Evolutionary conservation across 805 yeast genomes (phyloP), one percentile per base, ranked within the genome.

Genomic region (Candida vaughaniae): DNA sequence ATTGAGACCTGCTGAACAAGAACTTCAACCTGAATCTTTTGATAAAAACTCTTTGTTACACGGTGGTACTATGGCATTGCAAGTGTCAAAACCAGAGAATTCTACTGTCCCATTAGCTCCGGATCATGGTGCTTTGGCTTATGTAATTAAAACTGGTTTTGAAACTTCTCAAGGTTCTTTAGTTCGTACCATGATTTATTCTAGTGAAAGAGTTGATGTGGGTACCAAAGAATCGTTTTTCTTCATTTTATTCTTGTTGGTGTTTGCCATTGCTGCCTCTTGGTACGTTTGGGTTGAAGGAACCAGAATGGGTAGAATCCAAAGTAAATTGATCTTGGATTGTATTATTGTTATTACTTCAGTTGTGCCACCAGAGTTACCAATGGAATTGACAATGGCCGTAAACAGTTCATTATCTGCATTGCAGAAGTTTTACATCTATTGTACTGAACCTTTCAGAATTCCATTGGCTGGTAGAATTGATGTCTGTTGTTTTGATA

Each of bases 221-320:
- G 98, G 96, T 38, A 91, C 88, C 64, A 85, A 80, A 58, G 99
- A 93, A 66, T 93, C 98, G 0, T 78, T 93, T 55, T 82, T 84
- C 65, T 93, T 93, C 60, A 90, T 93, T 57, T 72, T 90, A 50
- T 93, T 93, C 68, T 71, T 93, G 60, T 76, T 93, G 50, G 71
- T 85, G 25, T 93, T 93, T 55, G 99, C 99, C 45, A 75, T 93
- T 56, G 87, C 89, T 51, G 99, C 99, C 22, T 83, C 95, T 15
- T 84, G 95, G 88, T 93, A 91, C 56, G 98, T 93, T 36, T 93
- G 99, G 99, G 83, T 85, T 42, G 96, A 91, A 67, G 99, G 99
- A 64, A 85, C 95, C 16, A 82, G 76, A 60, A 83, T 87, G 87
- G 98, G 96, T 54, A 85, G 99, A 68, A 78, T 87, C 52, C 95